phyloP scores from a whole-genome alignment of 148 eudicot genomes.

The Vaccinium myrtillus region DNA sequence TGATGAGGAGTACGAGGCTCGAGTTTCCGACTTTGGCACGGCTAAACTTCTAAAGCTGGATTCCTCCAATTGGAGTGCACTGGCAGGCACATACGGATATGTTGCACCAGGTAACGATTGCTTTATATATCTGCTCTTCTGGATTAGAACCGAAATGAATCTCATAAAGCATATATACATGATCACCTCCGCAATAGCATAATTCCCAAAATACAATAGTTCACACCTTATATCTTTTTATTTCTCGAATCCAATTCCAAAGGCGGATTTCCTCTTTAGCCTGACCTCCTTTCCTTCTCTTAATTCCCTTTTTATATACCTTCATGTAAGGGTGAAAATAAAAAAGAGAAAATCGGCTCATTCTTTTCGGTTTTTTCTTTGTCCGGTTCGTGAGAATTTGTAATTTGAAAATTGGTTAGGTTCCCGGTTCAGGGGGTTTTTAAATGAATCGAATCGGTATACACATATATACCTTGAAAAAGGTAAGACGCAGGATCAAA shows the following conservation, averaged over 20 bases:
- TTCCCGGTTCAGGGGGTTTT: no score
- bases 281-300: neutral
- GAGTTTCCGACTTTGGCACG: neutral
- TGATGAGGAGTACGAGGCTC: neutral
- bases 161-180: neutral
- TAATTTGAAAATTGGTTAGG: no score
- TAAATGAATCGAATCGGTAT: no score
- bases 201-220: neutral
- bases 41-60: conserved; percentile 3
- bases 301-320: neutral
- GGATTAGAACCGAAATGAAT: neutral
- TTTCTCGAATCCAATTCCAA: neutral
- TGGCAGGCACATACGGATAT: neutral
- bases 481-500: no score
- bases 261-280: neutral
- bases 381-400: no score
- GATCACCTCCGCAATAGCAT: neutral
- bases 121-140: neutral
- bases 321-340: no score
- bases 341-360: no score
- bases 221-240: neutral
- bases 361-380: no score
- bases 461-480: no score
- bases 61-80: conserved; percentile 4
- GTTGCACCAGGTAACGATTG: neutral